Base-by-base conservation (phyloP, 2,329 filamentous ascomycete genomes). In the Aureobasidium sp. region DNA sequence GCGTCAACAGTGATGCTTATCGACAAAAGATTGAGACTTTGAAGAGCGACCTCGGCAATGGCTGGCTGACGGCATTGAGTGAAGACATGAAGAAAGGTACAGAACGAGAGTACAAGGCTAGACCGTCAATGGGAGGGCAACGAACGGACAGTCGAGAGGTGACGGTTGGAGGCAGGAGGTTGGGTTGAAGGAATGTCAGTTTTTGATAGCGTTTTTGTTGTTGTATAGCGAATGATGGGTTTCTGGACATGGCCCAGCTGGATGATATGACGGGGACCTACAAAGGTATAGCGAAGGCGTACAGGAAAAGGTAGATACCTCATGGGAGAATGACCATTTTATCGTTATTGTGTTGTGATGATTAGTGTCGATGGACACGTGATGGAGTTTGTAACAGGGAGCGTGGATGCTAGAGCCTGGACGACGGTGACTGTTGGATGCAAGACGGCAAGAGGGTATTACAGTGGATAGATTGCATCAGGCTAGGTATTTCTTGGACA, bases 21-120 rank as follows among this genome's bases (percentile, higher is more conserved):
- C 85, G 89, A 62, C 89, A 89, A 72, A 94, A 94, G 74, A 88
- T 97, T 60, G 91, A 96, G 73, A 86, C 89, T 3, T 77, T 97
- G 60, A 87, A 91, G 64, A 88, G 88, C 69, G 90, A 93, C 69
- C 87, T 96, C 66, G 92, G 92, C 35, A 90, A 86, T 68, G 89
- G 86, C 40, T 99, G 96, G 82, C 82, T 99, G 42, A 92, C 86
- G 65, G 90, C 89, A 15, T 79, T 97, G 56, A 88, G 89, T 64
- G 92, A 96, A 69, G 89, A 94, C 72, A 64, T 62, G 31, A 63
- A 50, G 50, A 47, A 33, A 39, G 50, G 59, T 7, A 35, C 49
- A 7, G 60, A 61, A 8, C 39, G 49, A 37, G 60, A 61, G 12
- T 60, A 60, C 24, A 48, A 39, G 37, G 47, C 48, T 8, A 61